Conservation (phyloP, 2,329 filamentous ascomycete genomes). For the Capronia epimyces region DNA sequence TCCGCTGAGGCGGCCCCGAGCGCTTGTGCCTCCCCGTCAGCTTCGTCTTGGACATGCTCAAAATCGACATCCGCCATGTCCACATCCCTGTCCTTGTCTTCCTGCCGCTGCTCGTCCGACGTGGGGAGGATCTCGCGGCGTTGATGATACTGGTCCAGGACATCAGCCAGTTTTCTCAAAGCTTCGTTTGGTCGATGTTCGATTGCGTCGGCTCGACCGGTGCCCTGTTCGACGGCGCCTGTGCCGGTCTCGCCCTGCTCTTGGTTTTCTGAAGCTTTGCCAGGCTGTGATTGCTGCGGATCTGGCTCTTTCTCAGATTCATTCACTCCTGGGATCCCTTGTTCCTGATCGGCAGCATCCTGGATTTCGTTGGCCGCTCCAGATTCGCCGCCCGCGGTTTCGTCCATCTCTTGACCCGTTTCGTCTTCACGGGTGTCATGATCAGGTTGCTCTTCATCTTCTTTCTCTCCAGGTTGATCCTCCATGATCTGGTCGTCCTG, state of each 20-base stretch:
- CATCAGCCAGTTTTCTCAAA: constrained; percentile 92
- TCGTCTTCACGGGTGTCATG: constrained; percentile 31
- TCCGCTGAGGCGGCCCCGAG: constrained; percentile 84
- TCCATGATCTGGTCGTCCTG: constrained; percentile 34
- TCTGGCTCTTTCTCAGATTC: constrained; percentile 21
- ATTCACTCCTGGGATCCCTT: constrained; percentile 26
- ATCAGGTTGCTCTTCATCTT: constrained; percentile 34
- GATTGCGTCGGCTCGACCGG: constrained; percentile 24
- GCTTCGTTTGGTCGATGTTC: constrained; percentile 54
- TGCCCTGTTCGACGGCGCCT: constrained; percentile 23
- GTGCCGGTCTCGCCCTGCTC: constrained; percentile 25
- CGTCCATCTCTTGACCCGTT: constrained; percentile 42
- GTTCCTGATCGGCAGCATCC: constrained; percentile 35
- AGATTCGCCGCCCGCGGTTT: constrained; percentile 43
- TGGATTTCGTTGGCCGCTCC: constrained; percentile 40
- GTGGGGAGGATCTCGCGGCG: constrained; percentile 72
- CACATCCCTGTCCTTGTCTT: constrained; percentile 54
- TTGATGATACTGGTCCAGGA: constrained; percentile 88
- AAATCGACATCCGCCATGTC: constrained; percentile 79
- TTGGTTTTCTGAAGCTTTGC: constrained; percentile 22
- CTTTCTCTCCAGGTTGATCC: constrained; percentile 36
- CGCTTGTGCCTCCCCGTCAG: constrained; percentile 80
- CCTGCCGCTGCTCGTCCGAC: constrained; percentile 49
- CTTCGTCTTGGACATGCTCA: constrained; percentile 83
- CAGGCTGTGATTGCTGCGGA: constrained; percentile 22